phyloP scores from a whole-genome alignment of 2,329 filamentous ascomycete species.

The Pestalotiopsis sp. region DNA sequence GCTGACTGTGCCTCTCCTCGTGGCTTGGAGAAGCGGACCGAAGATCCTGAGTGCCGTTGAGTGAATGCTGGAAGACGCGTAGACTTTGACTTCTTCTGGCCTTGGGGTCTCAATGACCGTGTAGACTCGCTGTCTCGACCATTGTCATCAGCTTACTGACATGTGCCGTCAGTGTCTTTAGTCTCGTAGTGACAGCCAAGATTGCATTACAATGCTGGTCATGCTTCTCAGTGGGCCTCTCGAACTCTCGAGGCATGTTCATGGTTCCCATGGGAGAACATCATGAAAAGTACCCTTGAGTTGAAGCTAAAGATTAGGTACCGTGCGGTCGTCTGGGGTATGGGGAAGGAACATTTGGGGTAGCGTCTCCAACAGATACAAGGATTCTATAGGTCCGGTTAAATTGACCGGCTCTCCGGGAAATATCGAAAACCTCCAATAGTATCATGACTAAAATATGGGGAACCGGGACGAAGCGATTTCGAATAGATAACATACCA shows the following conservation, averaged over 20 bases:
- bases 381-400: not conserved
- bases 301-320: too few species aligned
- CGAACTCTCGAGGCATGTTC: too few species aligned
- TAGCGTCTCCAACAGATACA: not conserved
- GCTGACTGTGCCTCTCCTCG: conserved; percentile 1
- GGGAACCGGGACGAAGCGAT: conserved; percentile 4
- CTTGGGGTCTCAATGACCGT: too few species aligned
- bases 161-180: too few species aligned
- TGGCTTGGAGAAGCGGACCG: conserved; percentile 7
- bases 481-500: not conserved
- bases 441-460: conserved; percentile 1
- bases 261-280: too few species aligned
- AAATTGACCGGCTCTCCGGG: not conserved
- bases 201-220: too few species aligned
- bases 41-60: not conserved
- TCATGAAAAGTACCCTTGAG: too few species aligned
- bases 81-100: not conserved
- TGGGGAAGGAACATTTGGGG: not conserved
- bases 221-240: too few species aligned
- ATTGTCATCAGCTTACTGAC: too few species aligned
- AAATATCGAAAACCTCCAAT: conserved; percentile 1
- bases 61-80: not conserved
- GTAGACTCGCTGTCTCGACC: too few species aligned
- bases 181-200: too few species aligned
- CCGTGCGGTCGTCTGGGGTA: not conserved